Evolutionary conservation across 31 red algal species (phyloP), one percentile per base, ranked within the genome.

Genomic region (Endocladia muricata): DNA sequence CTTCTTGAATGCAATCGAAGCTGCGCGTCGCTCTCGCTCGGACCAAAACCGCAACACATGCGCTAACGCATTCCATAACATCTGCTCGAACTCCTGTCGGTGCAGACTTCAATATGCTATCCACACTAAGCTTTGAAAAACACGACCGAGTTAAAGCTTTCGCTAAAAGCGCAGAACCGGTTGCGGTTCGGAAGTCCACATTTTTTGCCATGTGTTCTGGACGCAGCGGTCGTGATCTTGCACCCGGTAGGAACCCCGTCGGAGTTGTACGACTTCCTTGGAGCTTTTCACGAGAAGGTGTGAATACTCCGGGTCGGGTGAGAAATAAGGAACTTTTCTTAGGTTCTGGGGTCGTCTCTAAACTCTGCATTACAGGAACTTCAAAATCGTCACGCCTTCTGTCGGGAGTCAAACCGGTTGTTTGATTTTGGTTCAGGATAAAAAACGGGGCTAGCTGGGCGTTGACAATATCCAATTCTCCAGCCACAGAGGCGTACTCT

Each of bases 61-160:
- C 75, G 49, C 85, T 89, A 22, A 89, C 76, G 58, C 85, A 89
- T 41, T 89, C 76, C 76, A 89, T 89, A 17, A 89, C 55, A 55
- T 89, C 85, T 22, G 85, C 85, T 32, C 85, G 30, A 1, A 81
- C 37, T 29, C 42, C 13, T n/a, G 68, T 58, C 5, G 76, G 59
- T 4, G 48, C 19, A 5, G 52, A 22, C 54, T 81, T 79, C n/a
- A 89, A 31, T 21, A 22, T 76, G 39, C 41, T 43, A 22, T 79
- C 67, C 23, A 34, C 41, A 25, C 37, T 52, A 28, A 89, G 67
- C 57, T 74, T 61, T 6, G 68, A 55, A 2, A 89, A 57, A 2
- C 68, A 67, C 41, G 66, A 68, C 28, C 76, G 67, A 2, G 85
- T 75, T 1, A 89, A 51, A 15, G 76, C 76, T 64, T 89, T 89